phyloP scores from a whole-genome alignment of 2,329 filamentous ascomycete genomes.

The Clarireedia sp. region DNA sequence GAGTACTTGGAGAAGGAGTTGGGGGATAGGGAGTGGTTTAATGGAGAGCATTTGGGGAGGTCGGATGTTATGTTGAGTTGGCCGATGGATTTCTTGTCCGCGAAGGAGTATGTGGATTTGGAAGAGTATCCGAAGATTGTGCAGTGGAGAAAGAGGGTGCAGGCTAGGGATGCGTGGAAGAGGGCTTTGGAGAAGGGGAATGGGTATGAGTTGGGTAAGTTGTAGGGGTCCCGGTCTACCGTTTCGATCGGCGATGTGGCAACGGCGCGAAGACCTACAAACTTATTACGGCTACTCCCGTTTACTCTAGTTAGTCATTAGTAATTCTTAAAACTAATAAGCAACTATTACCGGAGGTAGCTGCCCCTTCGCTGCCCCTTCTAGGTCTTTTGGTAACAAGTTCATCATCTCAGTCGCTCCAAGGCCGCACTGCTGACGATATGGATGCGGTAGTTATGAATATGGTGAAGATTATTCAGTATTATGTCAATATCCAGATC shows the following conservation, averaged over 20 bases:
- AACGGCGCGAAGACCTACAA: too few species aligned
- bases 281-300: too few species aligned
- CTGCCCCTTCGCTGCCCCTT: too few species aligned
- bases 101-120: constrained; percentile 27
- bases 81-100: constrained; percentile 28
- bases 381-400: too few species aligned
- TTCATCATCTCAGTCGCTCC: too few species aligned
- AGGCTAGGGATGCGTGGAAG: constrained; percentile 28
- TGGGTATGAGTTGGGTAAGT: constrained; percentile 24
- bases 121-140: constrained; percentile 27
- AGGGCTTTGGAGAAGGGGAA: constrained; percentile 28
- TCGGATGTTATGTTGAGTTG: constrained; percentile 31
- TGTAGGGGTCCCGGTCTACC: background rate
- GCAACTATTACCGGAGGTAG: too few species aligned
- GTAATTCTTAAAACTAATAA: too few species aligned
- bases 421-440: too few species aligned
- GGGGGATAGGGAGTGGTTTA: constrained; percentile 25
- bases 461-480: too few species aligned
- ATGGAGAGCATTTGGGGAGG: constrained; percentile 28
- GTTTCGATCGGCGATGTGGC: too few species aligned
- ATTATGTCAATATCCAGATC: background rate
- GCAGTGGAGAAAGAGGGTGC: constrained; percentile 28
- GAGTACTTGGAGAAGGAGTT: constrained; percentile 21
- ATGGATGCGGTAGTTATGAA: too few species aligned
- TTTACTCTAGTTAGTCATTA: too few species aligned